These are phyloP conservation scores for Phalaenopsis equestris DNA, from an alignment of 106 monocot genomes.

Conservation along the genomic window DNA sequence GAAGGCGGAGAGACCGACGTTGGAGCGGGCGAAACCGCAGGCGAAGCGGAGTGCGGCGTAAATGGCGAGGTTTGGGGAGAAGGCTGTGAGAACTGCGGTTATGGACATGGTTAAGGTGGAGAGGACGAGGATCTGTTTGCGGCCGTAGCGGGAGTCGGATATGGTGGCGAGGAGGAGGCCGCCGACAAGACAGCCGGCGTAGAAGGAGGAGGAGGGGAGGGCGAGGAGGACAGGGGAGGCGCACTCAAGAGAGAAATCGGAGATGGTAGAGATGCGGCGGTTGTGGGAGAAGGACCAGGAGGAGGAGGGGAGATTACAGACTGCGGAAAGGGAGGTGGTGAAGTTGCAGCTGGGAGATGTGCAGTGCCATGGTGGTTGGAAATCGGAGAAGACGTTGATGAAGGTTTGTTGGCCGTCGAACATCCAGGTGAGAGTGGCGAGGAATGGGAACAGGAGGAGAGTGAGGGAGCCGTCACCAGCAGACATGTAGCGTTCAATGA, in stretches of 20 bases:
- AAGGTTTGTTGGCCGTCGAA: constrained; percentile 37
- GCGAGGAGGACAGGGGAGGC: background rate
- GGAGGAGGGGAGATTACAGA: background rate
- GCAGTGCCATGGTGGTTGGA: constrained; percentile 22
- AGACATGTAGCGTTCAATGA: constrained; percentile 6
- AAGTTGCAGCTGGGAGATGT: background rate
- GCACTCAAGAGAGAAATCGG: constrained; percentile 22
- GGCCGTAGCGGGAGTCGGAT: constrained; percentile 22
- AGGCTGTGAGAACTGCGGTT: background rate
- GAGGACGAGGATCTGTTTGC: constrained; percentile 23
- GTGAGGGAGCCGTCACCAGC: background rate
- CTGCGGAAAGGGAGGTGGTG: background rate
- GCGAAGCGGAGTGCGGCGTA: constrained; percentile 16
- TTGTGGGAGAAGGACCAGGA: constrained; percentile 15
- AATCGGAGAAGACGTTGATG: constrained; percentile 32
- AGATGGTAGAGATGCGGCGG: constrained; percentile 8
- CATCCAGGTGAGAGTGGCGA: constrained; percentile 19
- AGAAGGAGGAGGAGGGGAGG: constrained; percentile 21
- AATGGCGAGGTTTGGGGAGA: constrained; percentile 12
- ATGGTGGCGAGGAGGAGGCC: constrained; percentile 20
- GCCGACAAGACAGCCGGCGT: constrained; percentile 23
- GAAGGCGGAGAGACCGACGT: constrained; percentile 11
- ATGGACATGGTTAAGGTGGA: constrained; percentile 20
- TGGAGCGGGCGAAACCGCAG: constrained; percentile 17
- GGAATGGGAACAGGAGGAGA: constrained; percentile 17